Percentiles rank a stretch among this genome's conserved stretches.
Evolutionary conservation across 306 rosid genomes (phyloP).

Genomic region (Cucumis sativus): Cucumber_9930_V3 NC_026658.2:20243501-20244000

Average conservation of each 20-base stretch:
- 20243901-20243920: conserved; percentile 65
- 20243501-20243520: too few species aligned
- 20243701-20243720: neutral
- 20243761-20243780: neutral
- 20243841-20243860: neutral
- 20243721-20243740: neutral
- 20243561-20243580: neutral
- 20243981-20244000: conserved; percentile 13
- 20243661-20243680: neutral
- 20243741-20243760: neutral
- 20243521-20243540: too few species aligned
- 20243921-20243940: conserved; percentile 52
- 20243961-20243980: conserved; percentile 65
- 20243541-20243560: too few species aligned
- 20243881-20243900: conserved; percentile 7
- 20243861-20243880: neutral
- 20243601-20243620: neutral
- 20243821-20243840: neutral
- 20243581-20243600: neutral
- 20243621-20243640: neutral
- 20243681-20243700: neutral
- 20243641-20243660: neutral
- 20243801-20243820: neutral
- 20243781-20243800: neutral
- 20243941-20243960: conserved; percentile 72